Conservation (phyloP, 345 rosid species). For the Luvunga scandens region DNA sequence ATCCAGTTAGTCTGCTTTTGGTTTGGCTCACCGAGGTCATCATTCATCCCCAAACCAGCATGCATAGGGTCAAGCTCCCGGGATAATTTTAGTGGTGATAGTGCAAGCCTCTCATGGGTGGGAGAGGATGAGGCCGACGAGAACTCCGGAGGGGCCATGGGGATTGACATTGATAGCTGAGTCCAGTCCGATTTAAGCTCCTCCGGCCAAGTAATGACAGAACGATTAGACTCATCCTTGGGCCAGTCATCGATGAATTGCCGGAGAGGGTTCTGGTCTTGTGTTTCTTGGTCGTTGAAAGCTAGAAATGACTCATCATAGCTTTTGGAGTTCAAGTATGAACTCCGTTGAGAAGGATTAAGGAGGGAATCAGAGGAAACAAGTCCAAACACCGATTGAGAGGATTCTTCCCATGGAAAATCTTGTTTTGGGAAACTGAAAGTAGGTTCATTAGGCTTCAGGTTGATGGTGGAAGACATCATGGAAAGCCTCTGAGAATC, state of each 20-base stretch:
- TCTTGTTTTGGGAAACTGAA: slow-evolving; percentile 32
- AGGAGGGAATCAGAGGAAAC: slow-evolving; percentile 47
- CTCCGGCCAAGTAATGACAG: slow-evolving; percentile 43
- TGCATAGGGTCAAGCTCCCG: slow-evolving; percentile 42
- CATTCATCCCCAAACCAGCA: slow-evolving; percentile 35
- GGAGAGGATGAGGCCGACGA: slow-evolving; percentile 46
- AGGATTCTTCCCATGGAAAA: slow-evolving; percentile 22
- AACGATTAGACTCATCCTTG: slow-evolving; percentile 29
- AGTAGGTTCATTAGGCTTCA: slow-evolving; percentile 33
- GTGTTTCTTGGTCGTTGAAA: slow-evolving; percentile 26
- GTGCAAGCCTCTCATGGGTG: slow-evolving; percentile 29
- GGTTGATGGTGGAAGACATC: slow-evolving; percentile 30
- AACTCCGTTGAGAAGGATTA: slow-evolving; percentile 37
- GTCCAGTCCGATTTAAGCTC: slow-evolving; percentile 65
- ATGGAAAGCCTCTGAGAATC: slow-evolving; percentile 22
- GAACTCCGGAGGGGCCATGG: slow-evolving; percentile 41
- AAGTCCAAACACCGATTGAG: slow-evolving; percentile 43
- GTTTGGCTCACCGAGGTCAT: slow-evolving; percentile 21
- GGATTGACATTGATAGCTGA: slow-evolving; percentile 69
- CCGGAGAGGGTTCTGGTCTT: slow-evolving; percentile 30
- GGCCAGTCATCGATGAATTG: slow-evolving; percentile 49
- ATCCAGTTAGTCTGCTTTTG: slow-evolving; percentile 47
- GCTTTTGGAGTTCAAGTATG: slow-evolving; percentile 23
- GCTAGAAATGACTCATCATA: slow-evolving; percentile 29
- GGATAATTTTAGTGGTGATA: slow-evolving; percentile 53